Percentiles rank a stretch among this genome's conserved stretches.
Evolutionary conservation across 2,329 filamentous ascomycete genomes (phyloP).

Genomic region (Phaeosphaeria sp.): DNA sequence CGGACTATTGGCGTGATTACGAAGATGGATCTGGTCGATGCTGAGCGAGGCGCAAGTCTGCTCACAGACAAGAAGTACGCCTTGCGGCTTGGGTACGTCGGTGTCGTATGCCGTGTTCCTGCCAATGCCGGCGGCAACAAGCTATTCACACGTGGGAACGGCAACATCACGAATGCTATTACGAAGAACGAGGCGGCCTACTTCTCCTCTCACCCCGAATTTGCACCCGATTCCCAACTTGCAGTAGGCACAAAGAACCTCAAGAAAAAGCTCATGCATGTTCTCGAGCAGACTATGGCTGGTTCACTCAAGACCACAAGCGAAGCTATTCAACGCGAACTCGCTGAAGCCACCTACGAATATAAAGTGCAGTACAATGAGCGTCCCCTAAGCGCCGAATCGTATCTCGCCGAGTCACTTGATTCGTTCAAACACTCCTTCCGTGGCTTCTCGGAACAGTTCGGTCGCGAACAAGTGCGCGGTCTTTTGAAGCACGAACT

Average conservation of each 20-base stretch:
- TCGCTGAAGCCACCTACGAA: conserved; percentile 96
- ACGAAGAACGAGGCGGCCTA: conserved; percentile 86
- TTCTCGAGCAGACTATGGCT: conserved; percentile 97
- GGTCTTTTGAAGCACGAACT: conserved; percentile 89
- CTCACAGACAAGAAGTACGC: conserved; percentile 92
- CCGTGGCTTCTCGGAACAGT: conserved; percentile 88
- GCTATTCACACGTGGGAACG: conserved; percentile 82
- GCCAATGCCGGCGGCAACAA: conserved; percentile 62
- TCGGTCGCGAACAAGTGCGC: conserved; percentile 87
- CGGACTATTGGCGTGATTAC: conserved; percentile 98
- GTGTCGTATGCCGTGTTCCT: conserved; percentile 87
- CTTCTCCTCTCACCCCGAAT: conserved; percentile 87
- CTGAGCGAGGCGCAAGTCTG: conserved; percentile 76
- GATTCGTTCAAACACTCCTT: conserved; percentile 98
- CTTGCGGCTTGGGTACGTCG: conserved; percentile 92
- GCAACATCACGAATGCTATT: conserved; percentile 81
- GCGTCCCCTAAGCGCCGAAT: conserved; percentile 90
- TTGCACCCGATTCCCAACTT: conserved; percentile 74
- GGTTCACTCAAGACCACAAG: conserved; percentile 86
- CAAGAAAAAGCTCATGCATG: conserved; percentile 95
- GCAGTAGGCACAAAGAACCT: conserved; percentile 84
- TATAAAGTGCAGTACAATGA: conserved; percentile 99
- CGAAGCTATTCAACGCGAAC: conserved; percentile 90
- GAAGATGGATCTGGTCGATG: conserved; percentile 97
- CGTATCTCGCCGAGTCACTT: conserved; percentile 92